Base-by-base conservation (phyloP, 176 grass and related monocot species). In the Thalia dealbata region DNA sequence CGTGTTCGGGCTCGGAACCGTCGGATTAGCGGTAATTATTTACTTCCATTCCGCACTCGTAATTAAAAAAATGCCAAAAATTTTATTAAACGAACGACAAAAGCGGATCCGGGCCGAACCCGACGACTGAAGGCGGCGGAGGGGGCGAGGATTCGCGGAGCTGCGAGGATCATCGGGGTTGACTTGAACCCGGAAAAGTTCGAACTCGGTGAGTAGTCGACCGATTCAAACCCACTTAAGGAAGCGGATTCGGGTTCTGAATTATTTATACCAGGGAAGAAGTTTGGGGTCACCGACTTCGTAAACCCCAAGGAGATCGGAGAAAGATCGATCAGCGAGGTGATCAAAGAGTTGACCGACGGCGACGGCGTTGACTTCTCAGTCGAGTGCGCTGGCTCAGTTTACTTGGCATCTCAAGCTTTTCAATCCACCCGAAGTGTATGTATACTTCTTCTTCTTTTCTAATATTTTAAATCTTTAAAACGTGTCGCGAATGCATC, bases 331-430 rank as follows among this genome's bases (percentile, higher is more conserved):
- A 27, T 64, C 13, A 63, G 38, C 3, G 22, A 75, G 73, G 89
- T 78, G 45, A 92, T 96, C 23, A 59, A 80, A 59, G 86, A 91
- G 80, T 81, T 89, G 80, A 96, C 92, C 3, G 84, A 82, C n/a
- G 84, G 86, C 3, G 91, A 88, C 13, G 92, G 92, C 13, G 92
- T 88, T 0, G 92, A 96, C 19, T 89, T 87, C 61, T 87, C 86
- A 61, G 89, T 96, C 52, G 92, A 96, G 88, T 96, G 92, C 79
- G 81, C 91, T 2, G 92, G 92, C 29, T 79, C 90, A 59, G 89
- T 89, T 19, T 73, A 82, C 21, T 44, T 96, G 77, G 90, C 92
- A 87, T 73, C 29, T 55, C 84, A 92, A 6, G 92, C 92, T 10
- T 92, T 89, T 35, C 58, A 7, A 69, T 92, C 89, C 80, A 80